Evolutionary conservation across 1,284 basidiomycete species (phyloP).

Genomic region (Cystobasidiaceae sp.): DNA sequence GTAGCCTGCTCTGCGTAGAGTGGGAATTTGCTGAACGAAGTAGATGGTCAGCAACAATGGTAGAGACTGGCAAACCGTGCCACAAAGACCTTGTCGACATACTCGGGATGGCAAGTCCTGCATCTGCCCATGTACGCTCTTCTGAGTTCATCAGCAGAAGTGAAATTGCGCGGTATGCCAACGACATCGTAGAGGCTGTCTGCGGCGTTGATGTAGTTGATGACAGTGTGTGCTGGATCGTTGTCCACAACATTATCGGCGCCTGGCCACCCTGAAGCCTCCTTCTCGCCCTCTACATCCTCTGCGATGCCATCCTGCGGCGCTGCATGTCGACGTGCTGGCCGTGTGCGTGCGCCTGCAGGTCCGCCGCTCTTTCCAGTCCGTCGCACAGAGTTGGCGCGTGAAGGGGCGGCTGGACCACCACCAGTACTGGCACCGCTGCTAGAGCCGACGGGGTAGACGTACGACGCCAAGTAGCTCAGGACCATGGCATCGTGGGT

Average conservation of each 20-base stretch:
- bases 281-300: neutral
- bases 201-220: constrained; percentile 56
- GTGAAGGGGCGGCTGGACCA: neutral
- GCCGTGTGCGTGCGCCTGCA: neutral
- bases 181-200: constrained; percentile 68
- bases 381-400: constrained; percentile 13
- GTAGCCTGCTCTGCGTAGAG: constrained; percentile 62
- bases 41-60: neutral
- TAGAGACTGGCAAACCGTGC: neutral
- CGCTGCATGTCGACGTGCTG: neutral
- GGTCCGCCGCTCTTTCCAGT: neutral
- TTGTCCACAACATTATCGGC: neutral
- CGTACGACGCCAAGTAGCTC: constrained; percentile 27
- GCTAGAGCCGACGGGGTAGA: neutral
- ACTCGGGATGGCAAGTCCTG: constrained; percentile 78
- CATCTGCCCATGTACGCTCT: constrained; percentile 71
- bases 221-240: constrained; percentile 35
- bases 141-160: constrained; percentile 61
- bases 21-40: constrained; percentile 65
- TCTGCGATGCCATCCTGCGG: neutral
- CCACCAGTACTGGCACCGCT: neutral
- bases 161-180: constrained; percentile 54
- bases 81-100: constrained; percentile 38
- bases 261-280: neutral
- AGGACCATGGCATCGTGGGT: constrained; percentile 26